Conservation (phyloP, 768 basidiomycete genomes). For the Cyclocybe aegerita region DNA sequence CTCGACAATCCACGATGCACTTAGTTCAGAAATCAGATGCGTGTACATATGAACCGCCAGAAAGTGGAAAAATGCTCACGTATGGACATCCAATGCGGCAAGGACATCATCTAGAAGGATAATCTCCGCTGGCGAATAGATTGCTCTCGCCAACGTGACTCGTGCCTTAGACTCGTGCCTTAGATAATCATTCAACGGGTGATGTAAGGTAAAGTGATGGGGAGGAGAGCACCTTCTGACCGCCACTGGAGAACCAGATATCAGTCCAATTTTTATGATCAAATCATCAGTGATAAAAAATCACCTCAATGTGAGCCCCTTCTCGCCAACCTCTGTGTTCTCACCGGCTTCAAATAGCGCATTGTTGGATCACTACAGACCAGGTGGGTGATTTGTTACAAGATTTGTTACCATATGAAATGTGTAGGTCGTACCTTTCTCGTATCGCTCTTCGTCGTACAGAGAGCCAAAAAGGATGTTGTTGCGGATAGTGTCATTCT, state of each 20-base stretch:
- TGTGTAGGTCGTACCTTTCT: slow-evolving; percentile 34
- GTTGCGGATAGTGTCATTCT: slow-evolving; percentile 73
- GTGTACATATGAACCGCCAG: not conserved
- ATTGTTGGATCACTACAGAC: slow-evolving; percentile 55
- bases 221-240: slow-evolving; percentile 31
- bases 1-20: slow-evolving; percentile 77
- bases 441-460: slow-evolving; percentile 72
- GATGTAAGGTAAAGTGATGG: not conserved
- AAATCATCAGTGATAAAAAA: not conserved
- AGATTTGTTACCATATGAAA: not conserved
- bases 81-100: slow-evolving; percentile 52
- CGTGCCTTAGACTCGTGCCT: slow-evolving; percentile 46
- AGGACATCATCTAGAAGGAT: slow-evolving; percentile 73
- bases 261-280: not conserved
- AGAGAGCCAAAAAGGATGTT: slow-evolving; percentile 79
- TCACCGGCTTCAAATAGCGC: slow-evolving; percentile 70
- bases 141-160: slow-evolving; percentile 40
- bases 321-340: slow-evolving; percentile 66
- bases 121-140: slow-evolving; percentile 51
- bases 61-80: slow-evolving; percentile 16
- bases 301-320: slow-evolving; percentile 54
- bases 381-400: not conserved
- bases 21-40: slow-evolving; percentile 29
- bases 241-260: slow-evolving; percentile 26
- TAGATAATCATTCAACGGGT: not conserved